These are phyloP conservation scores for Paratinospora sagittata DNA, from an alignment of 164 flowering plant genomes.

Conservation along the genomic window DNA sequence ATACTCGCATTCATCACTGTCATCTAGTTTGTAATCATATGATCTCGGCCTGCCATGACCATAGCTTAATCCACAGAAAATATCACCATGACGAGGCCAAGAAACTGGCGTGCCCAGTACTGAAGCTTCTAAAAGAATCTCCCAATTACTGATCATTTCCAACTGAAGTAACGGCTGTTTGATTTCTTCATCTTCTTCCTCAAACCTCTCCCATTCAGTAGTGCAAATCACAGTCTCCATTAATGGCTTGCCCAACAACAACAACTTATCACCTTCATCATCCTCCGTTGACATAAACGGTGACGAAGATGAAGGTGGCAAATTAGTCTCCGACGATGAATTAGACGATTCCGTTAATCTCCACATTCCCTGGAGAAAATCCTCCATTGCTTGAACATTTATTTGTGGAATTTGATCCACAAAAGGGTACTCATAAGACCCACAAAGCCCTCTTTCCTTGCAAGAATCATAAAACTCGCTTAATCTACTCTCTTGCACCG, in stretches of 20 bases:
- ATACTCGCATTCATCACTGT: not conserved
- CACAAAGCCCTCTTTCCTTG: constrained; percentile 36
- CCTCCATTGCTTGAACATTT: constrained; percentile 46
- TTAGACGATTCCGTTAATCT: constrained; percentile 36
- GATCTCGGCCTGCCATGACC: not conserved
- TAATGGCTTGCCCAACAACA: not conserved
- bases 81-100: not conserved
- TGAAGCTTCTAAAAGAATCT: constrained; percentile 46
- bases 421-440: constrained; percentile 50
- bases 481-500: constrained; percentile 37
- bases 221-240: constrained; percentile 14
- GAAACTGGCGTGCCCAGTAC: constrained; percentile 2
- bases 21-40: not conserved
- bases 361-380: constrained; percentile 55
- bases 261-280: constrained; percentile 17
- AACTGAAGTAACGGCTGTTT: constrained; percentile 31
- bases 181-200: constrained; percentile 19
- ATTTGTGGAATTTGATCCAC: constrained; percentile 45
- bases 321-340: constrained; percentile 19
- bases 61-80: not conserved
- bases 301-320: constrained; percentile 18
- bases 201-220: constrained; percentile 29
- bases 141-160: constrained; percentile 37
- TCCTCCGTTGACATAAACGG: constrained; percentile 24
- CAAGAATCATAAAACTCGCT: constrained; percentile 44